phyloP scores from a whole-genome alignment of 1,139 yeast species.

The Debaryomyces coudertii region DNA sequence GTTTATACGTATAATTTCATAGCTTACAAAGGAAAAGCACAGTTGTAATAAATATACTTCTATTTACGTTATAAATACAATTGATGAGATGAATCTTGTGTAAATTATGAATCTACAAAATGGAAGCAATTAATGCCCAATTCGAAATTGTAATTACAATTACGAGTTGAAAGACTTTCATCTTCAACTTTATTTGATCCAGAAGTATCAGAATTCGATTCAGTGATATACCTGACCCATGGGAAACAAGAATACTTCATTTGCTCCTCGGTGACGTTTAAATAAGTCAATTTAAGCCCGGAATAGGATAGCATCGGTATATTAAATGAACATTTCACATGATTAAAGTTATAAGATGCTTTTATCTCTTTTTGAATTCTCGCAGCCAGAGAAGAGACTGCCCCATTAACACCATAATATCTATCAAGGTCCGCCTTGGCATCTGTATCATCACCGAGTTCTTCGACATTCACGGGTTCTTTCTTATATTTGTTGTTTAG shows the following conservation, averaged over 20 bases:
- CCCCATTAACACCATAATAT: constrained; percentile 48
- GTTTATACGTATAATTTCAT: no score
- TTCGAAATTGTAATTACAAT: constrained; percentile 34
- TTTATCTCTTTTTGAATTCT: constrained; percentile 19
- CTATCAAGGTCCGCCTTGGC: constrained; percentile 37
- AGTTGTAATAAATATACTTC: not conserved
- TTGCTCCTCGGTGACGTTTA: constrained; percentile 45
- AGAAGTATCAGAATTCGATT: constrained; percentile 19
- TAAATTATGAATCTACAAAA: constrained; percentile 6
- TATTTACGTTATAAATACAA: constrained; percentile 1
- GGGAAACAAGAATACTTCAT: constrained; percentile 51
- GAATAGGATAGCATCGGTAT: constrained; percentile 50
- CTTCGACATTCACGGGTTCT: not conserved
- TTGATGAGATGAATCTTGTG: not conserved
- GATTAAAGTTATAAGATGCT: constrained; percentile 23
- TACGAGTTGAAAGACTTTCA: constrained; percentile 12
- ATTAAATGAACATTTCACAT: constrained; percentile 35
- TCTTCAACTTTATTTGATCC: not conserved
- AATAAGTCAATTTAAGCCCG: constrained; percentile 43
- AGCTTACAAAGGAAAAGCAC: not conserved
- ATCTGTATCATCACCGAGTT: constrained; percentile 20
- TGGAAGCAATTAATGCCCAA: constrained; percentile 30
- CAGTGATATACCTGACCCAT: constrained; percentile 49
- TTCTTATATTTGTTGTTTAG: constrained; percentile 4
- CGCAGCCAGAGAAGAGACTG: constrained; percentile 30